These are phyloP conservation scores for Tetrastigma voinierianum DNA, from an alignment of 164 flowering plant species.

Conservation along the genomic window DNA sequence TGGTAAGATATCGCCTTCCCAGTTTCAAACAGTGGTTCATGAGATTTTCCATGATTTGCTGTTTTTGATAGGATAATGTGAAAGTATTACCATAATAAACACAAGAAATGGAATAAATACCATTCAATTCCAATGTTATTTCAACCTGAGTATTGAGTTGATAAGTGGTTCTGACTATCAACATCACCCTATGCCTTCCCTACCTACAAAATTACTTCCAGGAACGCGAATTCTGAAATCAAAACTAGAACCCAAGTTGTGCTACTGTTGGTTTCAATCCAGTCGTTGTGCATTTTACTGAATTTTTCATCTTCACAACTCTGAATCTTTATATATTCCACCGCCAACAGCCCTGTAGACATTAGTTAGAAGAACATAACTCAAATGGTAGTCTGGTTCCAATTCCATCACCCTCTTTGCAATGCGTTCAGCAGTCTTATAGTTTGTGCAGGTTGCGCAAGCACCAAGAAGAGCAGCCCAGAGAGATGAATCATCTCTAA, in stretches of 20 bases:
- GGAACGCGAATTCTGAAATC: neutral
- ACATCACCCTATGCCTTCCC: neutral
- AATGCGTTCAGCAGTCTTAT: slow-evolving; percentile 59
- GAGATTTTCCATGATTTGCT: too few relatives aligned
- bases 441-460: slow-evolving; percentile 46
- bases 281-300: slow-evolving; percentile 65
- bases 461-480: slow-evolving; percentile 89
- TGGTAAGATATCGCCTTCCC: too few relatives aligned
- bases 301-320: slow-evolving; percentile 57
- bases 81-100: too few relatives aligned
- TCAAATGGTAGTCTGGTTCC: slow-evolving; percentile 65
- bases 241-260: slow-evolving; percentile 6
- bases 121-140: neutral
- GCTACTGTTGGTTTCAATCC: slow-evolving; percentile 60
- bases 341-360: slow-evolving; percentile 60
- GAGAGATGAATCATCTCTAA: slow-evolving; percentile 49
- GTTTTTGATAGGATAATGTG: too few relatives aligned
- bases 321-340: slow-evolving; percentile 50
- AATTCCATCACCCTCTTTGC: slow-evolving; percentile 75
- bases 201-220: neutral
- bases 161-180: neutral
- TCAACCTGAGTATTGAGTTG: neutral
- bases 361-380: slow-evolving; percentile 74
- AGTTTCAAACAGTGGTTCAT: too few relatives aligned
- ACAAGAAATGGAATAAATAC: neutral